Evolutionary conservation across 2,329 filamentous ascomycete genomes (phyloP).

Genomic region (Trichoderma sp.): DNA sequence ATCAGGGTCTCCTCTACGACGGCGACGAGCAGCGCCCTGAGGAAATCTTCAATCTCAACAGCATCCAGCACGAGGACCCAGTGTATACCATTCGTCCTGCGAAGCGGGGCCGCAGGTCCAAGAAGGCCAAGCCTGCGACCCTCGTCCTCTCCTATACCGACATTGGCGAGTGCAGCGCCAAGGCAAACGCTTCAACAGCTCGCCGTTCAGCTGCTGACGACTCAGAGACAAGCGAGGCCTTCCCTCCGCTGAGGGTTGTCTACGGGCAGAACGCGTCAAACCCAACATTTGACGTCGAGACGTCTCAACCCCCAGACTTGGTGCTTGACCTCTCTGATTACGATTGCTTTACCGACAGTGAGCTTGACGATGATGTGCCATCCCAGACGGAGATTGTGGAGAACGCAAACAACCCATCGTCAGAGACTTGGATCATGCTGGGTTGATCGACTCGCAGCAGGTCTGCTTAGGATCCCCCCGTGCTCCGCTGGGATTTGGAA

Average conservation of each 20-base stretch:
- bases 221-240: slow-evolving; percentile 22
- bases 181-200: slow-evolving; percentile 28
- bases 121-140: slow-evolving; percentile 29
- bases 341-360: slow-evolving; percentile 37
- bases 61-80: slow-evolving; percentile 38
- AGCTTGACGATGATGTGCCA: slow-evolving; percentile 33
- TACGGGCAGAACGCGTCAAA: slow-evolving; percentile 38
- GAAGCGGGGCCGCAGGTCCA: slow-evolving; percentile 33
- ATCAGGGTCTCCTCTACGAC: slow-evolving; percentile 45
- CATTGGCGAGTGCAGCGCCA: slow-evolving; percentile 39
- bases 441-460: slow-evolving; percentile 45
- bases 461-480: slow-evolving; percentile 36
- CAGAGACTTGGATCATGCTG: slow-evolving; percentile 43
- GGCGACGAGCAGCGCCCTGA: slow-evolving; percentile 34
- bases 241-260: slow-evolving; percentile 38
- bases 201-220: slow-evolving; percentile 29
- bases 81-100: slow-evolving; percentile 38
- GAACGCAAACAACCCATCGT: slow-evolving; percentile 27
- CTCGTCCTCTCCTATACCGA: slow-evolving; percentile 44
- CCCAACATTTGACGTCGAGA: slow-evolving; percentile 35
- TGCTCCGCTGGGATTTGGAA: slow-evolving; percentile 28
- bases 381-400: slow-evolving; percentile 33
- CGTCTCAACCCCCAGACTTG: slow-evolving; percentile 37
- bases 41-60: slow-evolving; percentile 38
- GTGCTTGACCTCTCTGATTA: slow-evolving; percentile 37